Base-by-base conservation (phyloP, 129 eudicot genomes). In the Flaveria ramosissima region DNA sequence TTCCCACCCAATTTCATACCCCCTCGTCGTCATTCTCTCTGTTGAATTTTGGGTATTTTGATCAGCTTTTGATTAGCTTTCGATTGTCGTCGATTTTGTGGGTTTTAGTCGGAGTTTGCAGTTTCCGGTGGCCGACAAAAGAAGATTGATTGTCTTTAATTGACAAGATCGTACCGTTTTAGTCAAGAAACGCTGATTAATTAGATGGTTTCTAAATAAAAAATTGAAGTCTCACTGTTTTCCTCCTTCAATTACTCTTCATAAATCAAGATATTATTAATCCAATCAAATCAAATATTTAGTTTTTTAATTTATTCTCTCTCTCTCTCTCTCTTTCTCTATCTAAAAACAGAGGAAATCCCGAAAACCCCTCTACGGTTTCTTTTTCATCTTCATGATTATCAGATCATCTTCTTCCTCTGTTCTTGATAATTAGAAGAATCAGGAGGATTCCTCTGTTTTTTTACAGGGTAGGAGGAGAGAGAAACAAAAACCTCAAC, bases 61-160 rank as follows among this genome's bases (percentile, higher is more conserved):
- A 45, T 45, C 13, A 45, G 50, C 50, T 45, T 45, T 10, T 11
- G 14, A 45, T 45, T 45, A 9, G 50, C 50, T 45, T 45, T 45
- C 14, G 3, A 45, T 45, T 45, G 13, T 8, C 50, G 14, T 45
- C 50, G 10, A 10, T 9, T 45, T 13, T 9, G 56, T 20, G 21
- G 19, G n/a, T n/a, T n/a, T n/a, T n/a, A n/a, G n/a, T n/a, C n/a
- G n/a, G 80, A 77, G 53, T 55, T 76, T 45, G 69, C 42, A 13
- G 39, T 69, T 68, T 17, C 82, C 81, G 85, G 87, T 45, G 61
- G 61, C 83, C 79, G 79, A 65, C 78, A 65, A 3, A 12, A 21
- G 63, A 10, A 7, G n/a, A 15, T 51, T n/a, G 41, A 36, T 53
- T 80, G 67, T 80, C 47, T 14, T 30, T 32, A 71, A 32, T 79